Percentiles rank a stretch among this genome's conserved stretches.
These are phyloP conservation scores for Puya raimondii DNA, from an alignment of 176 grass and related monocot genomes.

Conservation along the genomic window DNA sequence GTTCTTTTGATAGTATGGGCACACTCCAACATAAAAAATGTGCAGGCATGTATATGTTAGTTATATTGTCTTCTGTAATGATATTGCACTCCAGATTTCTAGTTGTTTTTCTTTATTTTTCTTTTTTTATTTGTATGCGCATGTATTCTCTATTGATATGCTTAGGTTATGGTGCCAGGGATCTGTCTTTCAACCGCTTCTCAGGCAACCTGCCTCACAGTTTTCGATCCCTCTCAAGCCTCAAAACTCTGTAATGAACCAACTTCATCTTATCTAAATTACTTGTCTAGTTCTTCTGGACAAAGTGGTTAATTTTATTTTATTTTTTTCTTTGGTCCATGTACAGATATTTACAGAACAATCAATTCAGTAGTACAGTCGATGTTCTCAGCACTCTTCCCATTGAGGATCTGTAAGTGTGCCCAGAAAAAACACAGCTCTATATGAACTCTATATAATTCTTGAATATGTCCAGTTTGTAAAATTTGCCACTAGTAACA, in stretches of 20 bases:
- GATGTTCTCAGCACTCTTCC: slow-evolving; percentile 54
- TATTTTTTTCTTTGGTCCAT: slow-evolving; percentile 5
- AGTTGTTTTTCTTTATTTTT: too few relatives aligned
- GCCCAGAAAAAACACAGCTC: background rate
- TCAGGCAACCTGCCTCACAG: slow-evolving; percentile 74
- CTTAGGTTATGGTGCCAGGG: slow-evolving; percentile 43
- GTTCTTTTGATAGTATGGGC: background rate
- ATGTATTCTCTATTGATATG: background rate
- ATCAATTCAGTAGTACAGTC: slow-evolving; percentile 67
- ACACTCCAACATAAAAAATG: background rate
- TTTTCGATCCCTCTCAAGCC: slow-evolving; percentile 45
- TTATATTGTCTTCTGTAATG: background rate
- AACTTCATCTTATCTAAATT: slow-evolving; percentile 1
- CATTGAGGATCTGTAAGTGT: slow-evolving; percentile 76
- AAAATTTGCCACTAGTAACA: background rate
- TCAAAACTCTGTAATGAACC: slow-evolving; percentile 70
- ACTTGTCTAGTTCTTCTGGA: slow-evolving; percentile 1
- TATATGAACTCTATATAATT: background rate
- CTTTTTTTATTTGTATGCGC: background rate
- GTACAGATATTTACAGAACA: slow-evolving; percentile 73
- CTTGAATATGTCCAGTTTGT: background rate
- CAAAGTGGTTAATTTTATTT: slow-evolving; percentile 6
- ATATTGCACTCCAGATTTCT: background rate
- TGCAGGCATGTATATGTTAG: background rate
- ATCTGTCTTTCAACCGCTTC: slow-evolving; percentile 89